A percentile compares a stretch with the other conserved stretches of the same genome.
These are phyloP conservation scores for Pyracantha coccinea DNA, from an alignment of 331 rosid species.

Conservation along the genomic window DNA sequence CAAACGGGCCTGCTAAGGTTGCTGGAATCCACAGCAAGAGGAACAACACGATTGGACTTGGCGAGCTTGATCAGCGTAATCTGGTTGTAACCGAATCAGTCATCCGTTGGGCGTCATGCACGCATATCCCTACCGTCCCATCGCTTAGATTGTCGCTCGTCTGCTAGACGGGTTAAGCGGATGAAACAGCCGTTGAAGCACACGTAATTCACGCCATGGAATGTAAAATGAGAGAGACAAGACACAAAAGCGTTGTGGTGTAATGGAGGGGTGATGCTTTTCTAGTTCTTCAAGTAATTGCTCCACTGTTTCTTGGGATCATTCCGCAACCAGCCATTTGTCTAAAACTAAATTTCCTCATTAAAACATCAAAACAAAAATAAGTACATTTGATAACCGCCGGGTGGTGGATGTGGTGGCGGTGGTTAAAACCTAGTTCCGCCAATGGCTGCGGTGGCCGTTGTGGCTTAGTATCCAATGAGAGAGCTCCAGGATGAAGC, in stretches of 20 bases:
- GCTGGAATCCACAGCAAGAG: conserved; percentile 26
- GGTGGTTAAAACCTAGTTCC: too few relatives aligned
- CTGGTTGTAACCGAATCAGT: conserved; percentile 21
- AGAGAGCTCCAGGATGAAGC: too few relatives aligned
- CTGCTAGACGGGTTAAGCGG: conserved; percentile 2
- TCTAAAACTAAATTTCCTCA: too few relatives aligned
- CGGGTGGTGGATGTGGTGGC: too few relatives aligned
- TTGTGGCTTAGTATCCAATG: too few relatives aligned
- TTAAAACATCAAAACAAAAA: too few relatives aligned
- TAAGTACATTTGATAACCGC: too few relatives aligned
- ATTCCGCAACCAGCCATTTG: too few relatives aligned
- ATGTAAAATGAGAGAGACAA: neutral
- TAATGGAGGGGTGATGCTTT: conserved; percentile 3
- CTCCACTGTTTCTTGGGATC: neutral
- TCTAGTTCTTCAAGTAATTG: neutral
- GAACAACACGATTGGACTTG: conserved; percentile 26
- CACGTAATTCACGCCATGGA: neutral
- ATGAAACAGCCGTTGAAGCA: neutral
- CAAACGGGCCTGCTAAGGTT: conserved; percentile 8
- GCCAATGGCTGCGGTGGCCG: too few relatives aligned
- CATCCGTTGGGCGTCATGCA: conserved; percentile 31
- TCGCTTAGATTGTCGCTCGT: conserved; percentile 26
- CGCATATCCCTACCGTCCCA: conserved; percentile 22
- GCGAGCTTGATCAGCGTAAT: conserved; percentile 25
- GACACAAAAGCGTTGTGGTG: neutral